Evolutionary conservation across 495 filamentous ascomycete genomes (phyloP), one percentile per base, ranked within the genome.

Genomic region (Penicillium ochrochloron): DNA sequence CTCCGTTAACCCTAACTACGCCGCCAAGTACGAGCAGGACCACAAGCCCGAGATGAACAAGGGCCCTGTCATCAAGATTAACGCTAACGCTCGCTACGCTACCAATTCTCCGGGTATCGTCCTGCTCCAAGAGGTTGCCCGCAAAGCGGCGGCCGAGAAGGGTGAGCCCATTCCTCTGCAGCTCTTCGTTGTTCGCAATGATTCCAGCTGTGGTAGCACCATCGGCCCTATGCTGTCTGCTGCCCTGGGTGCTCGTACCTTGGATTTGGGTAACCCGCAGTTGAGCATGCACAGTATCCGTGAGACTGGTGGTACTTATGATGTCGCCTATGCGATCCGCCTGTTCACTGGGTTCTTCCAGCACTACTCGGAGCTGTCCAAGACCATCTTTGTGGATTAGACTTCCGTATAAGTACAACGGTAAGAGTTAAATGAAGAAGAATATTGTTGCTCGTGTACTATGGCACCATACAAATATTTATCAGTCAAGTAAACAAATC

Each of bases 61-160:
- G 76, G 95, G 95, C 41, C 89, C 91, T 17, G 94, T 97, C 44
- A 92, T 99, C 80, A 99, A 99, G 81, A 83, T 99, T 80, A 99
- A 99, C 76, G 95, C 96, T 55, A 98, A 97, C 73, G 91, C 93
- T 56, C 88, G 94, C 55, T 99, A 99, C 76, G 92, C 93, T 42
- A 97, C 95, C 59, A 97, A 97, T 80, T 90, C 92, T 4, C 95
- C 96, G 15, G 95, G 96, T 19, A 97, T 97, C 65, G 94, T 96
- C 11, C 82, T 98, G 29, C 76, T 97, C 37, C 90, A 97, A 76
- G 94, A 98, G 80, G 86, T 88, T 37, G 95, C 95, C 10, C 86
- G 85, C 57, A 83, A 89, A 61, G 85, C 86, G 9, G 72, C 75
- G 12, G 71, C 82, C 42, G 67, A 82, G 76, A 79, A 70, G 46